A percentile compares a stretch with the other conserved stretches of the same genome.
These are phyloP conservation scores for Daldinia decipiens DNA, from an alignment of 495 filamentous ascomycete genomes.

Conservation along the genomic window DNA sequence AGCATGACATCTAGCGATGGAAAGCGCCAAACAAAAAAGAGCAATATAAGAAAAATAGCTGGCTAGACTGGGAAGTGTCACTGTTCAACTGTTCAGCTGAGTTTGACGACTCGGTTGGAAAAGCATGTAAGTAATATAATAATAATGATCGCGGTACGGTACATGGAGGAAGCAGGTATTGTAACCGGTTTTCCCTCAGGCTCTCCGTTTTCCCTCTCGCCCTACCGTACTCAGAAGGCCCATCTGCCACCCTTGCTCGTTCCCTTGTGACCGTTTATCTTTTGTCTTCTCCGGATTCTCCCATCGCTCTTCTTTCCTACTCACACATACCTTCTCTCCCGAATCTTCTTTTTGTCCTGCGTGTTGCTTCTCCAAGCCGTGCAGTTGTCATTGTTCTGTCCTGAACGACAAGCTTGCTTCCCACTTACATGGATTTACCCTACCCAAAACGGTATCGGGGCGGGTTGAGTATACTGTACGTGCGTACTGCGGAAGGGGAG, in stretches of 20 bases:
- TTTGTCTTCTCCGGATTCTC: slow-evolving; percentile 35
- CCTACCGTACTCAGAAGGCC: slow-evolving; percentile 49
- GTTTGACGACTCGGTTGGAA: background rate
- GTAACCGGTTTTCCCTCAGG: slow-evolving; percentile 40
- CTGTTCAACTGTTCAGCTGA: background rate
- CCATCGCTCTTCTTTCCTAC: slow-evolving; percentile 23
- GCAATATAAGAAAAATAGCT: slow-evolving; percentile 6
- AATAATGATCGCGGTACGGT: slow-evolving; percentile 22
- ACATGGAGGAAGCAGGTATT: slow-evolving; percentile 50
- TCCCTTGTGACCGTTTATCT: slow-evolving; percentile 47
- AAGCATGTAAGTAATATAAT: slow-evolving; percentile 7
- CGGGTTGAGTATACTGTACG: slow-evolving; percentile 23
- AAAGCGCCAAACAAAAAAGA: slow-evolving; percentile 14
- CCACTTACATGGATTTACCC: slow-evolving; percentile 43
- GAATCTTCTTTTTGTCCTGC: slow-evolving; percentile 28
- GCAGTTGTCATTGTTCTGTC: slow-evolving; percentile 26
- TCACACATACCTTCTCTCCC: slow-evolving; percentile 21
- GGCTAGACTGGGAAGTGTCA: slow-evolving; percentile 1
- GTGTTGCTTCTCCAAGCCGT: slow-evolving; percentile 12
- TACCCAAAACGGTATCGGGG: slow-evolving; percentile 45
- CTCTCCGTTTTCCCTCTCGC: slow-evolving; percentile 38
- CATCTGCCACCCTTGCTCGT: slow-evolving; percentile 55
- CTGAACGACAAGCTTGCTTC: slow-evolving; percentile 20
- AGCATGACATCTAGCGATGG: slow-evolving; percentile 22
- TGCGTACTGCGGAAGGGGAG: slow-evolving; percentile 26